These are phyloP conservation scores for Clonostachys solani DNA, from an alignment of 2,329 filamentous ascomycete genomes.

Conservation along the genomic window DNA sequence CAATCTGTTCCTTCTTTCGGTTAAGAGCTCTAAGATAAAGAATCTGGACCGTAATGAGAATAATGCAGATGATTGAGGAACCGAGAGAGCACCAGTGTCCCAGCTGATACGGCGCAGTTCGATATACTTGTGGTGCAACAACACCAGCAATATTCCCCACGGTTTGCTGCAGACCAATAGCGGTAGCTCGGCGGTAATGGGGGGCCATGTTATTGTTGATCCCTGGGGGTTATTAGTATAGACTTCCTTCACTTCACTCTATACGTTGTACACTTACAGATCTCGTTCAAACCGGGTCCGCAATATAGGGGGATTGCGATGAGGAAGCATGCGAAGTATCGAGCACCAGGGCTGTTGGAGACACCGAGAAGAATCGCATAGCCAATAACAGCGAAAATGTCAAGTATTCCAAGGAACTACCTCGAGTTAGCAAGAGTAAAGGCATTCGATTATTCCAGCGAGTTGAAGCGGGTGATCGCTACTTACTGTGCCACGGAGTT, in stretches of 20 bases:
- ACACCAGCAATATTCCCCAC: constrained; percentile 41
- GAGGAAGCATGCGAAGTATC: constrained; percentile 45
- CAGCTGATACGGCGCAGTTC: constrained; percentile 21
- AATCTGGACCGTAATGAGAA: constrained; percentile 4
- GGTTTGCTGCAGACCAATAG: constrained; percentile 38
- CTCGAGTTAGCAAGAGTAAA: not conserved
- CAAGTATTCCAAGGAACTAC: not conserved
- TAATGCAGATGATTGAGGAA: constrained; percentile 5
- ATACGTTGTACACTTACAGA: constrained; percentile 15
- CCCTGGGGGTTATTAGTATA: constrained; percentile 12
- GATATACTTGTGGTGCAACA: constrained; percentile 31
- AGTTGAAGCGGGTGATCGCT: not conserved
- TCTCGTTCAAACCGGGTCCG: constrained; percentile 39
- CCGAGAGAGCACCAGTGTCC: constrained; percentile 12
- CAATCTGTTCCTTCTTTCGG: constrained; percentile 6
- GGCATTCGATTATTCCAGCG: no score
- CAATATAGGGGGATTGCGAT: constrained; percentile 41
- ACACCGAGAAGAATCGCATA: constrained; percentile 39
- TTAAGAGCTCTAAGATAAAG: constrained; percentile 4
- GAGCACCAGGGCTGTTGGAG: constrained; percentile 40
- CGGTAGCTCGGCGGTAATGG: constrained; percentile 38
- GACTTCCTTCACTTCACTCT: no score
- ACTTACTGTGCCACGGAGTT: not conserved
- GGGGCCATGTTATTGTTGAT: constrained; percentile 38
- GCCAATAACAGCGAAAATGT: constrained; percentile 31